These are phyloP conservation scores for Orobanche coerulescens DNA, from an alignment of 257 asterid species.

Conservation along the genomic window DNA sequence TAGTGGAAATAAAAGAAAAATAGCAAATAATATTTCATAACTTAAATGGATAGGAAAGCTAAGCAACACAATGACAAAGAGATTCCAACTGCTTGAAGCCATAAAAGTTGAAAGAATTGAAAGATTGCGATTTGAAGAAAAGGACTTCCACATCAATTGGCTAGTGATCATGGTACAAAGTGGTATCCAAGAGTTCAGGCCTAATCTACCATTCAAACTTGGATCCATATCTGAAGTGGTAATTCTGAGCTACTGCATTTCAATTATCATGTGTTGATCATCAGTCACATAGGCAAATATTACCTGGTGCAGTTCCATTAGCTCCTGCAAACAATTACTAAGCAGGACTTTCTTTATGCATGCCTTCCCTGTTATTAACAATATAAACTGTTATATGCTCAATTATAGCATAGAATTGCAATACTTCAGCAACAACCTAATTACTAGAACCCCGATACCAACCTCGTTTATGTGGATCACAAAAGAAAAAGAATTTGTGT, in stretches of 20 bases:
- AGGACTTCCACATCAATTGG: not conserved
- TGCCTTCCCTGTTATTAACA: constrained; percentile 70
- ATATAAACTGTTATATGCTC: constrained; percentile 13
- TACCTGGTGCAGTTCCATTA: constrained; percentile 99
- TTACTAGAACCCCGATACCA: constrained; percentile 16
- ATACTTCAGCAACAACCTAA: constrained; percentile 12
- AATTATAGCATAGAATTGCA: constrained; percentile 11
- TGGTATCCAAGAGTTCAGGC: not conserved
- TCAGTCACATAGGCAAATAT: constrained; percentile 10
- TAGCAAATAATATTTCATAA: constrained; percentile 16
- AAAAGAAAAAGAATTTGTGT: constrained; percentile 96
- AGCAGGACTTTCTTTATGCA: constrained; percentile 96
- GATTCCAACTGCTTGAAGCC: constrained; percentile 3
- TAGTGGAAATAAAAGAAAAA: constrained; percentile 28
- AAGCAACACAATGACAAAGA: constrained; percentile 13
- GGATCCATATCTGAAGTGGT: not conserved
- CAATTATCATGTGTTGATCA: not conserved
- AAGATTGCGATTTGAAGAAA: not conserved
- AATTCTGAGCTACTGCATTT: not conserved
- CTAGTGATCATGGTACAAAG: not conserved
- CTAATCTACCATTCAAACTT: constrained; percentile 8
- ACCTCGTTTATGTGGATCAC: constrained; percentile 99
- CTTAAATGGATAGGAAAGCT: constrained; percentile 13
- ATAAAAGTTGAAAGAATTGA: not conserved
- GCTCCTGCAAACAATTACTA: constrained; percentile 97